These are phyloP conservation scores for Cyberlindnera sargentensis DNA, from an alignment of 805 yeast species.

Conservation along the genomic window DNA sequence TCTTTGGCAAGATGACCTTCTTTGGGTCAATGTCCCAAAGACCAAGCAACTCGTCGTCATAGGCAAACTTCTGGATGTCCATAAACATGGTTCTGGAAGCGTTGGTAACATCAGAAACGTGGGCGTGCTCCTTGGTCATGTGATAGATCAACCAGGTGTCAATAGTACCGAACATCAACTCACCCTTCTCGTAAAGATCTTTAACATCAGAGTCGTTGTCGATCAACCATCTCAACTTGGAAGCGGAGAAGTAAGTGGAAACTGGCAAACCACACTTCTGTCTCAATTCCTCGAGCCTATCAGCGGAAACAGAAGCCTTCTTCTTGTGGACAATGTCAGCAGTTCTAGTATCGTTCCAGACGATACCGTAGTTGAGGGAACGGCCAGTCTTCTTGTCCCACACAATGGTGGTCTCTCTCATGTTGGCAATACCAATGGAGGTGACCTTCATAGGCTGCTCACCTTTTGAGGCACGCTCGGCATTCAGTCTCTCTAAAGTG, in stretches of 20 bases:
- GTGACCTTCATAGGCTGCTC: slow-evolving; percentile 53
- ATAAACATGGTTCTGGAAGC: slow-evolving; percentile 89
- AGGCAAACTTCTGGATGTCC: slow-evolving; percentile 69
- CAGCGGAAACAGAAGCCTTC: slow-evolving; percentile 45
- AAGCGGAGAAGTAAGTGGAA: slow-evolving; percentile 86
- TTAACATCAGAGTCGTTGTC: slow-evolving; percentile 67
- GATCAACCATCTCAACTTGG: slow-evolving; percentile 83
- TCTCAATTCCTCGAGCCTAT: slow-evolving; percentile 49
- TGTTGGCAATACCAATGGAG: slow-evolving; percentile 86
- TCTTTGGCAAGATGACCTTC: slow-evolving; percentile 63
- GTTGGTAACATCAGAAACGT: slow-evolving; percentile 82
- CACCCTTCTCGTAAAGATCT: slow-evolving; percentile 65
- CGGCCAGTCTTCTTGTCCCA: slow-evolving; percentile 90
- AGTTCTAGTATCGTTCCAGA: slow-evolving; percentile 94
- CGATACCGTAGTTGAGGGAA: slow-evolving; percentile 74
- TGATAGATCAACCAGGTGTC: slow-evolving; percentile 92
- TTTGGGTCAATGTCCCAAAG: slow-evolving; percentile 75
- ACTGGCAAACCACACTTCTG: slow-evolving; percentile 78
- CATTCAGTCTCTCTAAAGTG: slow-evolving; percentile 49
- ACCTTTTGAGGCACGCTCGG: slow-evolving; percentile 35
- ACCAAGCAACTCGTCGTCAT: slow-evolving; percentile 66
- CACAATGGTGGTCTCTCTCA: slow-evolving; percentile 89
- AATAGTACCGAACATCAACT: slow-evolving; percentile 87
- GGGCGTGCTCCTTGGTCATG: slow-evolving; percentile 61
- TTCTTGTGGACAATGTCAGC: slow-evolving; percentile 60